Base-by-base conservation (phyloP, 208 protist genomes). In the Chromosphaera perkinsii region DNA sequence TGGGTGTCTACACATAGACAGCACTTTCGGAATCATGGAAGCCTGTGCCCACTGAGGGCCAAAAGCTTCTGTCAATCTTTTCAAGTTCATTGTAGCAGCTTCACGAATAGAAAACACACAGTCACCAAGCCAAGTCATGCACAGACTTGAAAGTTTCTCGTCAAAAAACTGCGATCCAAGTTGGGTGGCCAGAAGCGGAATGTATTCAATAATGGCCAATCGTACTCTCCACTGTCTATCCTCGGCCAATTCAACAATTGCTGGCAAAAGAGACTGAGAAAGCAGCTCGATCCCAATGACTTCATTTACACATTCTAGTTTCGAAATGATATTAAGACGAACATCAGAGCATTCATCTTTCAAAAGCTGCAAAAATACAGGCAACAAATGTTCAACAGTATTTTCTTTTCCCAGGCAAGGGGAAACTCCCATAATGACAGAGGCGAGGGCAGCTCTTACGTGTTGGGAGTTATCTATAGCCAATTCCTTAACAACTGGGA, bases 221-320 rank as follows among this genome's bases (percentile, higher is more conserved):
- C 90, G 69, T 33, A 93, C 86, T 31, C 90, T 69, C 90, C 90
- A 93, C 77, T 93, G 89, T 60, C 82, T 59, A 76, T 94, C 88
- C 59, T 88, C 82, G 2, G 88, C 83, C 0, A 94, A 78, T 55
- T 90, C 82, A 3, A 91, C 65, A 54, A 93, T 85, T 2, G 85
- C 87, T 22, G 89, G 88, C 20, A 93, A 71, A 12, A 93, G 56
- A 2, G 66, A 79, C 54, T 82, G 74, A 20, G 81, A 66, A 5
- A 91, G 76, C 43, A 81, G 62, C 35, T 88, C 84, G 27, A 90
- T 76, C 32, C 85, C 86, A 66, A 70, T 36, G 3, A 70, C 65
- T 37, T 22, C 31, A 33, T 67, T 67, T 3, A 91, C 83, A 5
- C 43, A 42, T 7, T 90, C 85, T 14, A 93, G 62, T 76, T 85